Percentiles rank a stretch among this genome's conserved stretches.
Evolutionary conservation across 2,329 filamentous ascomycete species (phyloP).

Genomic region (Trichoderma sp.): DNA sequence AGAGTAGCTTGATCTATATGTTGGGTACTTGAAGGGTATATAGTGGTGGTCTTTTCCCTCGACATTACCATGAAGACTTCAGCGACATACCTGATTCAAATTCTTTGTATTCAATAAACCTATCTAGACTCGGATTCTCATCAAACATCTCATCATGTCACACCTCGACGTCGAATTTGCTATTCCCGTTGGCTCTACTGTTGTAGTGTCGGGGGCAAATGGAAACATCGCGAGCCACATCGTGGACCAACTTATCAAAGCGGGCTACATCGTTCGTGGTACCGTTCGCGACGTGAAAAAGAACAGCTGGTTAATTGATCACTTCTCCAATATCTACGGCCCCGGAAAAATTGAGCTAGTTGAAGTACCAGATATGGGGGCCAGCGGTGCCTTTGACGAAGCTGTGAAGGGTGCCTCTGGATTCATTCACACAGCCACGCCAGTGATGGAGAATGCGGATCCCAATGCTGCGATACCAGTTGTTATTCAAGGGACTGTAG

Average conservation of each 20-base stretch:
- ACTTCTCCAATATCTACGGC: slow-evolving; percentile 24
- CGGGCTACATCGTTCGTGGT: slow-evolving; percentile 38
- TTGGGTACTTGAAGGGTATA: not conserved
- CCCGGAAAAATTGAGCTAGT: slow-evolving; percentile 36
- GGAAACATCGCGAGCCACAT: slow-evolving; percentile 38
- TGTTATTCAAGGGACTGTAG: slow-evolving; percentile 32
- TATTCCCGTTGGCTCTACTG: slow-evolving; percentile 4
- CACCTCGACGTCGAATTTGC: not conserved
- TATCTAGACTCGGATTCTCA: not conserved
- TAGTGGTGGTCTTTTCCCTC: not conserved
- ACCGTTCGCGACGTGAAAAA: slow-evolving; percentile 33
- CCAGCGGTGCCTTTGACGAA: slow-evolving; percentile 30
- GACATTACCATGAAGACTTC: not conserved
- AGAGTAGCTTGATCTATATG: not conserved
- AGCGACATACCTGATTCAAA: not conserved
- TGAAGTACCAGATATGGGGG: slow-evolving; percentile 36
- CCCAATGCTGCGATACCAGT: slow-evolving; percentile 43
- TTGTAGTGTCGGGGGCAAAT: slow-evolving; percentile 37
- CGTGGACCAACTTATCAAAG: slow-evolving; percentile 34
- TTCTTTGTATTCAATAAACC: not conserved
- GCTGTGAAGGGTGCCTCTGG: slow-evolving; percentile 32
- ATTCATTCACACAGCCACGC: slow-evolving; percentile 43
- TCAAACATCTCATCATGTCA: not conserved
- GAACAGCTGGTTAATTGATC: slow-evolving; percentile 29
- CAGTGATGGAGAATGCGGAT: slow-evolving; percentile 37